Conservation (phyloP, 768 basidiomycete species). For the Xerocomus spinulosus region DNA sequence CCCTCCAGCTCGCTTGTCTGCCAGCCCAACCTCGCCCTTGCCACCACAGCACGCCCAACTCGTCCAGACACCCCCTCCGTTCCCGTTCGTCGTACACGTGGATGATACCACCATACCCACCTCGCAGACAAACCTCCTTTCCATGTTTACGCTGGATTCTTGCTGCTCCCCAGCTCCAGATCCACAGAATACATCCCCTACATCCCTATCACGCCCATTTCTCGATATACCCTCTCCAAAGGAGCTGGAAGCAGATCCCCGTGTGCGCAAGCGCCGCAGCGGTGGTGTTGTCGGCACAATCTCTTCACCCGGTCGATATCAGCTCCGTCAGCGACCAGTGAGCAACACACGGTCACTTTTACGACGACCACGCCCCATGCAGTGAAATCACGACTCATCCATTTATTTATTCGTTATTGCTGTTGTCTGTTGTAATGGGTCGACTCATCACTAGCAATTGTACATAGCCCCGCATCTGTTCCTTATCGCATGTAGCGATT, state of each 20-base stretch:
- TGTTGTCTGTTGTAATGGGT: conserved; percentile 25
- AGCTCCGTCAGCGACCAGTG: conserved; percentile 26
- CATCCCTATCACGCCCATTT: conserved; percentile 2
- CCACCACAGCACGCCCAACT: conserved; percentile 34
- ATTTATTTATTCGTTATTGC: conserved; percentile 35
- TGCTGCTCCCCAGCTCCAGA: conserved; percentile 7
- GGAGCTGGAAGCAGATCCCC: conserved; percentile 2
- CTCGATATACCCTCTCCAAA: conserved; percentile 3
- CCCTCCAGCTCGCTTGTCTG: conserved; percentile 3
- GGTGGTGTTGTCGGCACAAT: conserved; percentile 2
- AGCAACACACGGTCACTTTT: conserved; percentile 9
- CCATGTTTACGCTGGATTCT: no score
- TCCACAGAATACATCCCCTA: conserved; percentile 6
- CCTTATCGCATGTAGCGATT: conserved; percentile 7
- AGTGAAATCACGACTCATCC: conserved; percentile 2
- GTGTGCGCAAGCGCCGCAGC: conserved; percentile 9
- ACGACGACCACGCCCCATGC: conserved; percentile 12
- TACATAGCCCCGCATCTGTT: background rate
- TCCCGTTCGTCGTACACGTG: conserved; percentile 28
- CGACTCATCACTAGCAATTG: background rate
- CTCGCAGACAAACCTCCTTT: no score
- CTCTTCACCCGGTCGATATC: conserved; percentile 22
- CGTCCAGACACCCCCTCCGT: conserved; percentile 45
- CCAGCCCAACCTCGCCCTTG: conserved; percentile 20
- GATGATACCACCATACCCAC: conserved; percentile 31